These are phyloP conservation scores for Termitomyces sp. DNA, from an alignment of 768 basidiomycete genomes.

Conservation along the genomic window DNA sequence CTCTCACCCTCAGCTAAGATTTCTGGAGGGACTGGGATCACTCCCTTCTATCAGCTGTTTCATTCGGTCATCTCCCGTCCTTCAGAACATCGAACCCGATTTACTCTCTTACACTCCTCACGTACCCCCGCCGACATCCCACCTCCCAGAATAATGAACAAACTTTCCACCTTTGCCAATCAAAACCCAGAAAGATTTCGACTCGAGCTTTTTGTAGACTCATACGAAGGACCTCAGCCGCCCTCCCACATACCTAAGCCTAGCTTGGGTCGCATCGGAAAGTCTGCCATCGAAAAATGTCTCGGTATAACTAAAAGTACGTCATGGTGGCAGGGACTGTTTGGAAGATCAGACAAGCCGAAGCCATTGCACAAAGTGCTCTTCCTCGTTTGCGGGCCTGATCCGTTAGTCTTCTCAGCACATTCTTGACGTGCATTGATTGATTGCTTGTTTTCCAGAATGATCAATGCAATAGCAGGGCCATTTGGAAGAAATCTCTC, in stretches of 20 bases:
- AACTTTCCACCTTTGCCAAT: constrained; percentile 41
- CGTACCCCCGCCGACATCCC: constrained; percentile 58
- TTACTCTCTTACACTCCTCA: constrained; percentile 73
- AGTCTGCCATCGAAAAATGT: constrained; percentile 37
- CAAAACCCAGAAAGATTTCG: constrained; percentile 50
- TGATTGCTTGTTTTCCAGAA: constrained; percentile 35
- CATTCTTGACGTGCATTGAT: neutral
- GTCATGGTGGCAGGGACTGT: constrained; percentile 33
- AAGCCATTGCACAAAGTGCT: constrained; percentile 36
- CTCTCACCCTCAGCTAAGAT: constrained; percentile 39
- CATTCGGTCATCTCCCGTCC: constrained; percentile 42
- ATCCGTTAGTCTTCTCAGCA: constrained; percentile 45
- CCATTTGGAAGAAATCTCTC: constrained; percentile 72
- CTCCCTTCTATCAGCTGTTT: constrained; percentile 79
- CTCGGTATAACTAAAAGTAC: constrained; percentile 22
- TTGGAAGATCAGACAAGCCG: constrained; percentile 14
- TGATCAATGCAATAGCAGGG: constrained; percentile 72
- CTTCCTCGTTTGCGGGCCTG: constrained; percentile 83
- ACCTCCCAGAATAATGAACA: constrained; percentile 53
- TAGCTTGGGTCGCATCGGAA: constrained; percentile 50
- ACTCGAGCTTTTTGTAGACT: constrained; percentile 61
- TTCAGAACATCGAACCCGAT: constrained; percentile 37
- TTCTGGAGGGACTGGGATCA: constrained; percentile 84
- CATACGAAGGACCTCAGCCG: constrained; percentile 22
- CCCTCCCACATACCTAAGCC: constrained; percentile 20